Conservation (phyloP, 225 moss, liverwort and hornwort genomes). For the Physcomitrellopsis africana region DNA sequence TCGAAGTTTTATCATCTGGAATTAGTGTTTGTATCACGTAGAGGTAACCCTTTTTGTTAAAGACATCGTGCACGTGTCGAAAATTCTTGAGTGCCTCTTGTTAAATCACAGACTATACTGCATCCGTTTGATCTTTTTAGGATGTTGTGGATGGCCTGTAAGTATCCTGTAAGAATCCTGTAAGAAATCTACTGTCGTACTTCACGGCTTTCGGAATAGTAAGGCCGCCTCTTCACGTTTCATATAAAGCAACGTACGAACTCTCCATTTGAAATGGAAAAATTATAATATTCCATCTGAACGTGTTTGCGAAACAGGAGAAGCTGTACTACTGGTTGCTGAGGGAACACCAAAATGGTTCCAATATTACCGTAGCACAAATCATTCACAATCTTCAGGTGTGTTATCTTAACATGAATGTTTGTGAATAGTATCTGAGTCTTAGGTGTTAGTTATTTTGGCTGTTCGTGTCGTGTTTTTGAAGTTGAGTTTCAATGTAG, state of each 20-base stretch:
- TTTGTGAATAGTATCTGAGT: background rate
- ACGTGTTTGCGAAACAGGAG: conserved; percentile 20
- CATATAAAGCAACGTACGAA: background rate
- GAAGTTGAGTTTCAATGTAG: background rate
- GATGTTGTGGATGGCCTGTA: too few relatives aligned
- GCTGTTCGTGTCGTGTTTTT: background rate
- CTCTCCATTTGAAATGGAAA: background rate
- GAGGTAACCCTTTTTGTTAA: too few relatives aligned
- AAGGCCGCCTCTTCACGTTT: too few relatives aligned
- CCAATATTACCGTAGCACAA: conserved; percentile 31
- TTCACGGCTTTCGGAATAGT: too few relatives aligned
- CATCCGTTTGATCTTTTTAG: too few relatives aligned
- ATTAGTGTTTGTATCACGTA: too few relatives aligned
- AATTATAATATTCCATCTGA: background rate
- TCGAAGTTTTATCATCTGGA: too few relatives aligned
- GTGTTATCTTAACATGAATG: background rate
- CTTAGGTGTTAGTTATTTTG: background rate
- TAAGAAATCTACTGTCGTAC: too few relatives aligned
- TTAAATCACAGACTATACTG: too few relatives aligned
- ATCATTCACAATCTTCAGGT: conserved; percentile 35
- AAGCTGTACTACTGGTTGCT: conserved; percentile 36
- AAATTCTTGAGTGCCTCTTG: too few relatives aligned
- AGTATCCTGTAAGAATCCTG: too few relatives aligned
- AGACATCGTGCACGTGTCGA: too few relatives aligned
- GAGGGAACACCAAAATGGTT: conserved; percentile 36